phyloP scores from a whole-genome alignment of 345 rosid genomes.

The Bruguiera sexangula region DNA sequence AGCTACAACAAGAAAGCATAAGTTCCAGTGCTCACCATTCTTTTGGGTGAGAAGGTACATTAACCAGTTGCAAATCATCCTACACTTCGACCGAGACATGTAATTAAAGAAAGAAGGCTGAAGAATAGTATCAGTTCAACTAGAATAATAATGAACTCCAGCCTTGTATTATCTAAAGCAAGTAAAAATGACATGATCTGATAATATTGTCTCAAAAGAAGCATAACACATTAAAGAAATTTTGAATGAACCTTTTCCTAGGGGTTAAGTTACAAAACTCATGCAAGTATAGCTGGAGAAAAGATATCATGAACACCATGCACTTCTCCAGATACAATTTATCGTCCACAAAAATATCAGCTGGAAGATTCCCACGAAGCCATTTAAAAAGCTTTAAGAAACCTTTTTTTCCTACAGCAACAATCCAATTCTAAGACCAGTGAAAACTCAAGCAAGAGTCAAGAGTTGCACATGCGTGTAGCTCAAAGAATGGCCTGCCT shows the following conservation, averaged over 20 bases:
- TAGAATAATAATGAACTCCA: background rate
- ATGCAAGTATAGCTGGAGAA: slow-evolving; percentile 59
- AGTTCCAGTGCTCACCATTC: slow-evolving; percentile 45
- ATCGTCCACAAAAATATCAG: slow-evolving; percentile 24
- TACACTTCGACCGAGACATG: slow-evolving; percentile 27
- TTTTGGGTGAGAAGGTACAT: slow-evolving; percentile 33
- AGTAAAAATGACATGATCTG: background rate
- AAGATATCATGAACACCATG: slow-evolving; percentile 50
- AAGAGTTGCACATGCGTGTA: slow-evolving; percentile 28
- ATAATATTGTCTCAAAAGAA: background rate
- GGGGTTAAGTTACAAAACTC: slow-evolving; percentile 49
- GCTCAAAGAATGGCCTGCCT: slow-evolving; percentile 53
- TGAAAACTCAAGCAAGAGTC: slow-evolving; percentile 24
- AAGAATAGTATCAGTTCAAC: background rate
- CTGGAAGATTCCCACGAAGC: slow-evolving; percentile 48
- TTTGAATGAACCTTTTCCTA: background rate
- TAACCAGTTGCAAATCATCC: slow-evolving; percentile 75
- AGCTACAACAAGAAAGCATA: slow-evolving; percentile 12
- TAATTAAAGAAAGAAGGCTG: slow-evolving; percentile 12
- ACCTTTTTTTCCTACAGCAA: slow-evolving; percentile 42
- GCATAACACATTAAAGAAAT: background rate
- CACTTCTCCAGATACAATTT: slow-evolving; percentile 42
- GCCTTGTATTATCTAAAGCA: background rate
- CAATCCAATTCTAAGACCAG: slow-evolving; percentile 14
- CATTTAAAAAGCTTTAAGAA: slow-evolving; percentile 53